Percentiles rank a stretch among this genome's conserved stretches.
These are phyloP conservation scores for Quercus bicolor DNA, from an alignment of 306 rosid species.

Conservation along the genomic window DNA sequence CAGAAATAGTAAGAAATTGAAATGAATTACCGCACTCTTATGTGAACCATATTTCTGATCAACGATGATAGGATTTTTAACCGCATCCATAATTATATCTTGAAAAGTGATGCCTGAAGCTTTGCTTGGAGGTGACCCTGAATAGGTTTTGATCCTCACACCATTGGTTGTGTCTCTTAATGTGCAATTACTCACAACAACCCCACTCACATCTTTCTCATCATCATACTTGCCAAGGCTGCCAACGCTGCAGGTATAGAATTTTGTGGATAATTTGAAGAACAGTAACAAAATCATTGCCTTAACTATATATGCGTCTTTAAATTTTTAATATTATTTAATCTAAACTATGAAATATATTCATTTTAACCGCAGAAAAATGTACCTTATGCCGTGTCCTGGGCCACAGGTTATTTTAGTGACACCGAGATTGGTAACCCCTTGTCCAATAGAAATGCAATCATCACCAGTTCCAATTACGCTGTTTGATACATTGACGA, in stretches of 20 bases:
- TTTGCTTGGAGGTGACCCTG: not conserved
- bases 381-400: conserved; percentile 64
- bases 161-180: not conserved
- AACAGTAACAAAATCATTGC: too few relatives aligned
- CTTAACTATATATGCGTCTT: too few relatives aligned
- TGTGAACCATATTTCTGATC: conserved; percentile 6
- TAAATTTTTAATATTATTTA: too few relatives aligned
- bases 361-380: not conserved
- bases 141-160: conserved; percentile 8
- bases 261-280: too few relatives aligned
- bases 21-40: not conserved
- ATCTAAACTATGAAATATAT: not conserved
- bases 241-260: conserved; percentile 16
- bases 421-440: conserved; percentile 20
- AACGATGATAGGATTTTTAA: not conserved
- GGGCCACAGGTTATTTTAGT: conserved; percentile 60
- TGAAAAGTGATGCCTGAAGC: not conserved
- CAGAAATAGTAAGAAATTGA: not conserved
- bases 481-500: conserved; percentile 28
- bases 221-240: not conserved
- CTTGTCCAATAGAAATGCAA: conserved; percentile 64
- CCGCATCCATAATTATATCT: not conserved
- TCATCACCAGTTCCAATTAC: conserved; percentile 67
- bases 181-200: not conserved
- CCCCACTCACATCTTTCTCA: not conserved